A percentile compares a stretch with the other conserved stretches of the same genome.
These are phyloP conservation scores for Arthrobotrys iridis DNA, from an alignment of 2,329 filamentous ascomycete genomes.

Conservation along the genomic window DNA sequence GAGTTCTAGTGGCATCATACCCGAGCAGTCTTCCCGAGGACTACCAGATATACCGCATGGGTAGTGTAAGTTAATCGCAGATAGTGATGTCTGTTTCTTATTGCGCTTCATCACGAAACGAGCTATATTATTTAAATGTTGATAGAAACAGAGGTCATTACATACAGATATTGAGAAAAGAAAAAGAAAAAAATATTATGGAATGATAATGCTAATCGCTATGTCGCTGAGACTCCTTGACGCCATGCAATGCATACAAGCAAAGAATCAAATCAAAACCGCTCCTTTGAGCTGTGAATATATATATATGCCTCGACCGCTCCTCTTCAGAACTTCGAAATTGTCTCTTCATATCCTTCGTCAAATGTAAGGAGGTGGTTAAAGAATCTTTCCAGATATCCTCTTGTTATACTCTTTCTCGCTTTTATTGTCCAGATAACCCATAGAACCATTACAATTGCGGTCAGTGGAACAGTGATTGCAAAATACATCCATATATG, in stretches of 20 bases:
- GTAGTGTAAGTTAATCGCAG: not conserved
- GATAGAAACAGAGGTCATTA: too few species aligned
- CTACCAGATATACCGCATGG: conserved; percentile 36
- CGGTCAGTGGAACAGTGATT: conserved; percentile 24
- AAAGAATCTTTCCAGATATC: conserved; percentile 13
- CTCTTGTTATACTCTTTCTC: conserved; percentile 28
- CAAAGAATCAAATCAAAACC: too few species aligned
- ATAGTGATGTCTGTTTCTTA: not conserved
- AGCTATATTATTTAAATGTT: too few species aligned
- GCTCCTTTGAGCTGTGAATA: too few species aligned
- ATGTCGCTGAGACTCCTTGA: too few species aligned
- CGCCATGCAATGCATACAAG: too few species aligned
- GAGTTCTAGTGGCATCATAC: conserved; percentile 27
- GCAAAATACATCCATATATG: conserved; percentile 47
- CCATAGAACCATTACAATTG: conserved; percentile 13
- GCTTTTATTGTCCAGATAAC: conserved; percentile 36
- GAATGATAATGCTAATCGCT: too few species aligned
- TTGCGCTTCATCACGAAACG: not conserved
- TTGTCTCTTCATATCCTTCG: not conserved
- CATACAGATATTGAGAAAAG: too few species aligned
- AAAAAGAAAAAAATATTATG: too few species aligned
- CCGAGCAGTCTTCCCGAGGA: conserved; percentile 32
- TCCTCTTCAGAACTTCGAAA: too few species aligned
- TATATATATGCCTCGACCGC: too few species aligned
- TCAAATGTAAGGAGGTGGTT: not conserved